Evolutionary conservation across 2,329 filamentous ascomycete genomes (phyloP).

Genomic region (Fusarium xylarioides): DNA sequence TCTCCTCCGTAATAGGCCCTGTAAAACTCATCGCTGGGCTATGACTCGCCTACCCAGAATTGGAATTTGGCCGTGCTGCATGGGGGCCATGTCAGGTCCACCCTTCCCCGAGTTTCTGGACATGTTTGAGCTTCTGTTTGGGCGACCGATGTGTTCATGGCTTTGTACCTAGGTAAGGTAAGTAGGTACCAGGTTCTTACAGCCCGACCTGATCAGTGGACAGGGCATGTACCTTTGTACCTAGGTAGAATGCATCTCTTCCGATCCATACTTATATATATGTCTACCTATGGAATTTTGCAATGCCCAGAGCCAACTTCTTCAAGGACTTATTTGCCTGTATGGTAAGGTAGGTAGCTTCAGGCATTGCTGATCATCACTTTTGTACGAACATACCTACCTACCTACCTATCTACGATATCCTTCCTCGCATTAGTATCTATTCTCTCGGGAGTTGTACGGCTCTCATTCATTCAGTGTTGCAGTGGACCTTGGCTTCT

Average conservation of each 20-base stretch:
- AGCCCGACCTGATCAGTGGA: background rate
- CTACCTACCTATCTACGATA: background rate
- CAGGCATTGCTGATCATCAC: background rate
- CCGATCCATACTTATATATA: background rate
- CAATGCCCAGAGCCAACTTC: background rate
- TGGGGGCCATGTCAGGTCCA: background rate
- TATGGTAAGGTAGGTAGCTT: background rate
- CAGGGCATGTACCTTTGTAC: background rate
- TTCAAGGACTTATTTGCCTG: background rate
- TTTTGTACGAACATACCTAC: background rate
- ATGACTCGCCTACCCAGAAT: slow-evolving; percentile 19
- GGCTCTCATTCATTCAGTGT: slow-evolving; percentile 2
- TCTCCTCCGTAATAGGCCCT: background rate
- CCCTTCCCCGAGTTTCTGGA: background rate
- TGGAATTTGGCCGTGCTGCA: slow-evolving; percentile 3
- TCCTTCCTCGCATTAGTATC: background rate
- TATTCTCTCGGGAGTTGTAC: background rate
- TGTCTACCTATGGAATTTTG: background rate
- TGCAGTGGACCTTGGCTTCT: slow-evolving; percentile 12
- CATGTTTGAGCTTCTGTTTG: slow-evolving; percentile 9
- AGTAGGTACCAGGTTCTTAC: no score
- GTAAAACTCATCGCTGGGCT: background rate
- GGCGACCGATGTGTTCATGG: slow-evolving; percentile 9
- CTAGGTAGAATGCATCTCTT: background rate
- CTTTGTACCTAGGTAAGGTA: background rate